Evolutionary conservation across 768 basidiomycete species (phyloP).

Genomic region (Lentinula boryana): DNA sequence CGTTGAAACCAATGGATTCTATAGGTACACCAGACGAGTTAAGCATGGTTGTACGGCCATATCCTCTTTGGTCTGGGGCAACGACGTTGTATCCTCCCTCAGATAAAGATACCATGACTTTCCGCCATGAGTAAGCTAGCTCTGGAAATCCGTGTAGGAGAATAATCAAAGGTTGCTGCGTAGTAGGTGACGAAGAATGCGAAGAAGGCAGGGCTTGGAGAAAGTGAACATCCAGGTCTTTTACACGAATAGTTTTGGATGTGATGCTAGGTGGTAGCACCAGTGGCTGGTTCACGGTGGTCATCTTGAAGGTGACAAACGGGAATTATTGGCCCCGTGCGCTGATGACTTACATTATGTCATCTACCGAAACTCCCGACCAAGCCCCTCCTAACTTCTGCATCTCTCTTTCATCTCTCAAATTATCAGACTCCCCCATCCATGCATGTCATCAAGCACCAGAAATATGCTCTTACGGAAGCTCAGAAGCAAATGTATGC

Average conservation of each 20-base stretch:
- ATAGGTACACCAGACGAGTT: conserved; percentile 2
- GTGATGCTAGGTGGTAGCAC: conserved; percentile 22
- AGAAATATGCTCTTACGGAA: conserved; percentile 23
- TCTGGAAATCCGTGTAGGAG: conserved; percentile 67
- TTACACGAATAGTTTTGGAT: conserved; percentile 35
- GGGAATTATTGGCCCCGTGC: too few relatives aligned
- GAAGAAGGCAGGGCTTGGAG: conserved; percentile 36
- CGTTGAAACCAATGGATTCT: conserved; percentile 31
- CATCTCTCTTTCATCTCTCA: too few relatives aligned
- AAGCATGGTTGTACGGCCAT: conserved; percentile 33
- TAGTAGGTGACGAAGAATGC: conserved; percentile 7
- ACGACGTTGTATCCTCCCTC: conserved; percentile 52
- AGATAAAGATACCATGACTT: conserved; percentile 45
- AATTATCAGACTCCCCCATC: neutral
- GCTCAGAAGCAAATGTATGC: conserved; percentile 45
- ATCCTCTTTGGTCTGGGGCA: conserved; percentile 57
- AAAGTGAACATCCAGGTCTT: conserved; percentile 45
- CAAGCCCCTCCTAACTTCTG: neutral
- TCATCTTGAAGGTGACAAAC: neutral
- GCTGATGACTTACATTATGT: too few relatives aligned
- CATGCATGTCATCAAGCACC: neutral
- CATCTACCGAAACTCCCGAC: neutral
- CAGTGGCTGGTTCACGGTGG: neutral
- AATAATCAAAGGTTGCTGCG: conserved; percentile 37
- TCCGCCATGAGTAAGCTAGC: conserved; percentile 61